Evolutionary conservation across 805 yeast genomes (phyloP), one percentile per base, ranked within the genome.

Genomic region (Wickerhamiella bombiphila): DNA sequence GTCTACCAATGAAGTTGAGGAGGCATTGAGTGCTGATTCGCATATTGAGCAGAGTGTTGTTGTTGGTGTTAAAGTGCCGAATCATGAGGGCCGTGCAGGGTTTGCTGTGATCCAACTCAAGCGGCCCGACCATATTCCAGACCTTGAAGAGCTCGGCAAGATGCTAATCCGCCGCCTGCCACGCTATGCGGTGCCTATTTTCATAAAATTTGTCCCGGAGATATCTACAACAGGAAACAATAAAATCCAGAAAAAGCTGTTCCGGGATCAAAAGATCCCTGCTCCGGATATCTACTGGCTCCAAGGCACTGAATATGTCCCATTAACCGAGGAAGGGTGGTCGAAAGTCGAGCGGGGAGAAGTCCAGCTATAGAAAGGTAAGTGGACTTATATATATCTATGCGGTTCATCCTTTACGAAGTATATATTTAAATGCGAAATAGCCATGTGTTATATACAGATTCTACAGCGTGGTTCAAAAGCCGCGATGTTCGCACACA

Each of bases 11-110:
- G 96, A 86, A 60, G 95, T 86, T 29, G 96, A 88, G 54, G 80
- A 77, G 52, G 66, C 70, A 58, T 54, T 62, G 35, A 55, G 61
- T 21, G 60, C 56, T 18, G 44, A 54, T 22, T 56, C 59, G 17
- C 61, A 58, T 18, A 47, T 59, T 19, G 61, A 79, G 34, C 67
- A 68, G 42, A 82, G 78, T 43, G 72, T 77, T 9, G 85, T 82
- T 33, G 94, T 86, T 17, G 95, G 91, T 37, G 95, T 95, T 26
- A 69, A 69, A 52, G 77, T 86, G 7, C 91, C 88, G 3, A 68
- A 75, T 38, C 93, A 86, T 52, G 97, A 86, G 58, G 97, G 97
- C 28, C 69, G 95, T 49, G 94, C 94, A 11, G 96, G 97, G 0
- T 81, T 79, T 56, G 93, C 91, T 0, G 77, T 82, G 2, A 53